Evolutionary conservation across 805 yeast species (phyloP).

Genomic region (Lipomyces spencermartinsiae): DNA sequence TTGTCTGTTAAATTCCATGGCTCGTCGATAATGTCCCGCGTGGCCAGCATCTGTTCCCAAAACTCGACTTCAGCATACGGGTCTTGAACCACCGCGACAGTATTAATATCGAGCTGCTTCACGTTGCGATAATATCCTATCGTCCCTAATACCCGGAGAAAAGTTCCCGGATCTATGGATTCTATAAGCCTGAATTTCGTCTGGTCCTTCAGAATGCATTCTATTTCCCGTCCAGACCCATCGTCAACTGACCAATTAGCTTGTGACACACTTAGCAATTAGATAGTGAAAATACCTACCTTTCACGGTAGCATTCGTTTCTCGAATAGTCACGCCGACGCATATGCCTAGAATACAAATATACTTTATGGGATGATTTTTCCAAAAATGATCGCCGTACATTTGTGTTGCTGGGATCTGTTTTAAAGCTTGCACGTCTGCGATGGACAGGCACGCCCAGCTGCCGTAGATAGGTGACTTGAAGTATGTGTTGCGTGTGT

Average conservation of each 20-base stretch:
- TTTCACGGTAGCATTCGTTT: background rate
- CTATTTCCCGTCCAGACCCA: slow-evolving; percentile 16
- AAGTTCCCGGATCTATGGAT: background rate
- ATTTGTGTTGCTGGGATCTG: background rate
- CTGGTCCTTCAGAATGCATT: background rate
- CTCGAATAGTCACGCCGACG: slow-evolving; percentile 6
- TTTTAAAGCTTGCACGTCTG: slow-evolving; percentile 2
- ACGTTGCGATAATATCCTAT: background rate
- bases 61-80: slow-evolving; percentile 4
- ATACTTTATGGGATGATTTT: slow-evolving; percentile 28
- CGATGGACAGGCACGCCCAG: slow-evolving; percentile 7
- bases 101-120: background rate
- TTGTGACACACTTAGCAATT: background rate
- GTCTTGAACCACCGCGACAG: background rate
- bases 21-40: slow-evolving; percentile 7
- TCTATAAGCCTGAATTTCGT: background rate
- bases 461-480: slow-evolving; percentile 6
- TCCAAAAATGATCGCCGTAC: slow-evolving; percentile 23
- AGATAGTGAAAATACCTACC: background rate
- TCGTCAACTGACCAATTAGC: slow-evolving; percentile 13
- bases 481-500: background rate
- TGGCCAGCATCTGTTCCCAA: slow-evolving; percentile 3
- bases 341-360: slow-evolving; percentile 23
- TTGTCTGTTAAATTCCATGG: slow-evolving; percentile 1
- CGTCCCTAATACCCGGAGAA: slow-evolving; percentile 10